A percentile compares a stretch with the other conserved stretches of the same genome.
Conservation (phyloP, 495 filamentous ascomycete species). For the Trichoderma asperelloides region DNA sequence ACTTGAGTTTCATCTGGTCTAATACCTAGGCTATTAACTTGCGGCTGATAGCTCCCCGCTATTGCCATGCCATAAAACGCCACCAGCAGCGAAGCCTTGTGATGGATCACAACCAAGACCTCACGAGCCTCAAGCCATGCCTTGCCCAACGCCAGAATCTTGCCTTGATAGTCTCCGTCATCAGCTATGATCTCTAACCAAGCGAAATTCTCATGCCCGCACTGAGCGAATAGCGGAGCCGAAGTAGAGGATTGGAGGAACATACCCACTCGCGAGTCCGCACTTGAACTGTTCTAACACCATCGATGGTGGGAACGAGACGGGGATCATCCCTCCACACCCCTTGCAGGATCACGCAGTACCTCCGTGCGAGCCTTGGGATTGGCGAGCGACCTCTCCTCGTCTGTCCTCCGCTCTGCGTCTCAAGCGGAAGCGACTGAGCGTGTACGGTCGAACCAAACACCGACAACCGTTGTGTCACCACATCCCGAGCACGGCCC, state of each 20-base stretch:
- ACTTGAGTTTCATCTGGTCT: too few species aligned
- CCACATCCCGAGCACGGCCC: not conserved
- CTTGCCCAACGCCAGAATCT: too few species aligned
- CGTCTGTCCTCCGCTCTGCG: not conserved
- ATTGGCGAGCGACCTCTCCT: not conserved
- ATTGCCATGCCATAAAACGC: too few species aligned
- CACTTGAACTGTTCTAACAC: not conserved
- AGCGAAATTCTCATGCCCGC: not conserved
- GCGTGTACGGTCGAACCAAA: not conserved
- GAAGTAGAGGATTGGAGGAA: not conserved
- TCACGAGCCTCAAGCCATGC: too few species aligned
- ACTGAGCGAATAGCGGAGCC: not conserved
- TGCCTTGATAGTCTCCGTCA: too few species aligned
- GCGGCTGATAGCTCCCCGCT: too few species aligned
- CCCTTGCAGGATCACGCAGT: not conserved
- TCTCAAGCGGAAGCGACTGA: not conserved
- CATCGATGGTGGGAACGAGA: not conserved
- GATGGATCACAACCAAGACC: too few species aligned
- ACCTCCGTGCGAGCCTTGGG: not conserved
- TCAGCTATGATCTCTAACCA: too few species aligned
- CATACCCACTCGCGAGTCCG: not conserved
- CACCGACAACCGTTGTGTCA: not conserved
- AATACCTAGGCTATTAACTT: too few species aligned
- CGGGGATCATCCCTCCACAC: constrained; percentile 3
- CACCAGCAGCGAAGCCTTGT: too few species aligned